Conservation (phyloP, 495 filamentous ascomycete species). For the Copromyces sp. region DNA sequence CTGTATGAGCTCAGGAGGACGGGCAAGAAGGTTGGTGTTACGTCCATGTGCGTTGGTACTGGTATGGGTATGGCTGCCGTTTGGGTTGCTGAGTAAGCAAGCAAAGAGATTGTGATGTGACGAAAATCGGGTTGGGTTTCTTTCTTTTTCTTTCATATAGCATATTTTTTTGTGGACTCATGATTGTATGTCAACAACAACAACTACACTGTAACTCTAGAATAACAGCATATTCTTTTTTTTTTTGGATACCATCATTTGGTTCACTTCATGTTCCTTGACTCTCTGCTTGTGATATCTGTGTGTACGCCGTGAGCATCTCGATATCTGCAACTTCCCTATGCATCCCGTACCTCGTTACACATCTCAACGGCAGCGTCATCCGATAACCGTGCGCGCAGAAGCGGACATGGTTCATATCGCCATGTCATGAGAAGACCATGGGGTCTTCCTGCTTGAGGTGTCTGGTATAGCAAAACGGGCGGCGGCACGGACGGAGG, state of each 20-base stretch:
- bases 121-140: neutral
- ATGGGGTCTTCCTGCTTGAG: neutral
- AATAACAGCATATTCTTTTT: neutral
- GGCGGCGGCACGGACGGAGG: neutral
- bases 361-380: neutral
- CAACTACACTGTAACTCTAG: neutral
- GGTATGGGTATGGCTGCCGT: conserved; percentile 68
- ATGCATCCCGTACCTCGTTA: neutral
- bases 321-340: neutral
- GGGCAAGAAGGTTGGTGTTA: conserved; percentile 76
- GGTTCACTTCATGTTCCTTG: neutral
- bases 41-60: conserved; percentile 94
- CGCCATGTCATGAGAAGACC: neutral
- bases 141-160: neutral
- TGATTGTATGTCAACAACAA: neutral
- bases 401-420: neutral
- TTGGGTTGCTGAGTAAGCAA: conserved; percentile 55
- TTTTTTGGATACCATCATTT: neutral
- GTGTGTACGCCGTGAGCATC: neutral
- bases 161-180: neutral
- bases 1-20: conserved; percentile 78
- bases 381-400: neutral
- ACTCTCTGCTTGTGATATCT: neutral
- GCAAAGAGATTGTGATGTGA: neutral
- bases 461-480: neutral